A percentile compares a stretch with the other conserved stretches of the same genome.
These are phyloP conservation scores for Blakeslea trispora DNA, from an alignment of 371 early-diverging fungal genomes.

Conservation along the genomic window DNA sequence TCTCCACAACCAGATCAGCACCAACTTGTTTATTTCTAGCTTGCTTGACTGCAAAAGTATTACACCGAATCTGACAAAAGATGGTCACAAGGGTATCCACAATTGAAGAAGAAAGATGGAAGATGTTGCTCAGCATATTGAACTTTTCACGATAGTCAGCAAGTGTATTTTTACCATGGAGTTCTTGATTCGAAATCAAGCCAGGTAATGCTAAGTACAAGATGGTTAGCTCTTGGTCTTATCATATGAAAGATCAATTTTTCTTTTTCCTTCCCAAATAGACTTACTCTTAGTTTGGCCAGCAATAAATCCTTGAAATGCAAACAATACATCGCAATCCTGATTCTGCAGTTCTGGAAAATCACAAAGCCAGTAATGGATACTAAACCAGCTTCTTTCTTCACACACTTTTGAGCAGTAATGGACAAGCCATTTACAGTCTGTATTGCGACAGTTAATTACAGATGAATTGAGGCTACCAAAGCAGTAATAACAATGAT, in stretches of 20 bases:
- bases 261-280: background rate
- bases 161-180: background rate
- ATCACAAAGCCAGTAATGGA: conserved; percentile 23
- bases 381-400: conserved; percentile 12
- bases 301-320: conserved; percentile 23
- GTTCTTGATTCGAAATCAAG: conserved; percentile 20
- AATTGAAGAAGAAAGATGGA: conserved; percentile 13
- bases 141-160: conserved; percentile 7
- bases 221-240: too few species aligned
- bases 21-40: conserved; percentile 1
- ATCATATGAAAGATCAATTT: background rate
- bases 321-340: conserved; percentile 16
- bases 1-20: conserved; percentile 4
- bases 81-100: conserved; percentile 20
- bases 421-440: conserved; percentile 12
- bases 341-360: conserved; percentile 16
- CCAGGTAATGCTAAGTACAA: conserved; percentile 5
- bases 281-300: conserved; percentile 7
- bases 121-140: background rate
- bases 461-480: background rate
- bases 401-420: conserved; percentile 27
- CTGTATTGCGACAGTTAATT: conserved; percentile 3
- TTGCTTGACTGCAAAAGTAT: conserved; percentile 30
- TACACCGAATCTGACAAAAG: conserved; percentile 35
- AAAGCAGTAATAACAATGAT: conserved; percentile 25